These are phyloP conservation scores for Rutstroemia sydowiana DNA, from an alignment of 2,329 filamentous ascomycete genomes.

Conservation along the genomic window DNA sequence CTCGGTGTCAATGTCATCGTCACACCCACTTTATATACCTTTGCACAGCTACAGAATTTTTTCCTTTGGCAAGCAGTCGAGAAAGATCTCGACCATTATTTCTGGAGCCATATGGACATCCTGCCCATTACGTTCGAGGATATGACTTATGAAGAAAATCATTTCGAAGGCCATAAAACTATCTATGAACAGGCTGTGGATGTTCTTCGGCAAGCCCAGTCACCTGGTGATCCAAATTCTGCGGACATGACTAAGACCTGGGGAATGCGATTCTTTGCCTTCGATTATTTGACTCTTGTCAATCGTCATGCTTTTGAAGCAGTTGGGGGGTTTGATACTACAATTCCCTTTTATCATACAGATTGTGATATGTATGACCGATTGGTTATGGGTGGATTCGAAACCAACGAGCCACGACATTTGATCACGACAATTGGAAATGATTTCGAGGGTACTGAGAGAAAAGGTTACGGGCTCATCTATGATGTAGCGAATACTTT, in stretches of 20 bases:
- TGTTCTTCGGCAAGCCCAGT: conserved; percentile 2
- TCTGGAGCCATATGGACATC: conserved; percentile 49
- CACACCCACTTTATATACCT: conserved; percentile 44
- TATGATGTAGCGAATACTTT: conserved; percentile 40
- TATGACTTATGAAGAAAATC: background rate
- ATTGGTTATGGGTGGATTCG: conserved; percentile 40
- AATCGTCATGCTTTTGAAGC: conserved; percentile 44
- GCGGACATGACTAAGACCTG: conserved; percentile 29
- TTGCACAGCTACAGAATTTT: conserved; percentile 49
- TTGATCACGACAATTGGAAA: conserved; percentile 3
- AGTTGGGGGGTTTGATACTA: conserved; percentile 46
- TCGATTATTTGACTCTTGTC: conserved; percentile 50
- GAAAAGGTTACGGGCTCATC: conserved; percentile 36
- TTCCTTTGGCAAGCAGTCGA: conserved; percentile 39
- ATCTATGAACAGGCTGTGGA: conserved; percentile 8
- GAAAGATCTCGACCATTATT: conserved; percentile 41
- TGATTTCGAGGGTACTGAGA: conserved; percentile 15
- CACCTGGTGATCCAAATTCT: conserved; percentile 1
- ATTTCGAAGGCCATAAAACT: background rate
- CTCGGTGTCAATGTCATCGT: conserved; percentile 45
- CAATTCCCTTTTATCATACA: conserved; percentile 51
- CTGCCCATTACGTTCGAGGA: conserved; percentile 32
- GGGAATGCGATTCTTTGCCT: conserved; percentile 49
- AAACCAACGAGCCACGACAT: conserved; percentile 21
- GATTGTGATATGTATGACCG: conserved; percentile 50